Conservation (phyloP, 495 filamentous ascomycete species). For the Apodospora peruviana region DNA sequence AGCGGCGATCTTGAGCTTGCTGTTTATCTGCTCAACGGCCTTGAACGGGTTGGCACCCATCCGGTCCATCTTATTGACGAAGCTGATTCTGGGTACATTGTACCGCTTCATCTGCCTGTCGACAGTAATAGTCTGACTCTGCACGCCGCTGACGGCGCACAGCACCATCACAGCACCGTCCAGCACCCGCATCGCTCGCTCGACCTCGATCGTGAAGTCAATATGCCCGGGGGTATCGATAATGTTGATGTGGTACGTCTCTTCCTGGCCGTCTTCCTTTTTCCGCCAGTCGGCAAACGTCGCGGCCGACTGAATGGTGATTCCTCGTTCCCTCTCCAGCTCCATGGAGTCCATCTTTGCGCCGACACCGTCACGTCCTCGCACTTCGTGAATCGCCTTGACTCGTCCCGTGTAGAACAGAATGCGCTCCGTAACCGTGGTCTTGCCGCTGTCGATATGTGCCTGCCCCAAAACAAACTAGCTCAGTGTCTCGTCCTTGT, state of each 20-base stretch:
- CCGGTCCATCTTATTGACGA: slow-evolving; percentile 99
- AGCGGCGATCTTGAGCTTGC: slow-evolving; percentile 85
- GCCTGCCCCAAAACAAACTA: slow-evolving; percentile 49
- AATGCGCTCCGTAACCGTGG: slow-evolving; percentile 92
- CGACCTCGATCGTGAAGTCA: slow-evolving; percentile 99
- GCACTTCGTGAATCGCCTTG: slow-evolving; percentile 94
- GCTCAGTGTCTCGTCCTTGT: slow-evolving; percentile 17
- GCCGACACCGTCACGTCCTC: slow-evolving; percentile 90
- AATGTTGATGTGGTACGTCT: slow-evolving; percentile 95
- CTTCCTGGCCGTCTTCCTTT: slow-evolving; percentile 65
- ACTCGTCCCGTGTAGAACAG: slow-evolving; percentile 98
- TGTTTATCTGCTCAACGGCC: slow-evolving; percentile 93
- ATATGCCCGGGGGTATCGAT: slow-evolving; percentile 99
- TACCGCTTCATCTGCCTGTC: slow-evolving; percentile 98
- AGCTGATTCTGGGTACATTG: slow-evolving; percentile 90
- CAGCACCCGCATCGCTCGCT: slow-evolving; percentile 89
- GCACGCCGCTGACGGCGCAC: slow-evolving; percentile 94
- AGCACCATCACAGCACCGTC: slow-evolving; percentile 99
- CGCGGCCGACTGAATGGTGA: slow-evolving; percentile 96
- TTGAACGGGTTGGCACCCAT: slow-evolving; percentile 99
- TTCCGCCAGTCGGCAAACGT: slow-evolving; percentile 98
- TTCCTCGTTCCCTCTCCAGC: slow-evolving; percentile 94
- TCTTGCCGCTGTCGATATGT: slow-evolving; percentile 99
- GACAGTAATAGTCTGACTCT: slow-evolving; percentile 97
- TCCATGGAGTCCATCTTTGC: slow-evolving; percentile 99